A percentile compares a stretch with the other conserved stretches of the same genome.
Evolutionary conservation across 2,329 filamentous ascomycete species (phyloP).

Genomic region (Phialophora tarda): DNA sequence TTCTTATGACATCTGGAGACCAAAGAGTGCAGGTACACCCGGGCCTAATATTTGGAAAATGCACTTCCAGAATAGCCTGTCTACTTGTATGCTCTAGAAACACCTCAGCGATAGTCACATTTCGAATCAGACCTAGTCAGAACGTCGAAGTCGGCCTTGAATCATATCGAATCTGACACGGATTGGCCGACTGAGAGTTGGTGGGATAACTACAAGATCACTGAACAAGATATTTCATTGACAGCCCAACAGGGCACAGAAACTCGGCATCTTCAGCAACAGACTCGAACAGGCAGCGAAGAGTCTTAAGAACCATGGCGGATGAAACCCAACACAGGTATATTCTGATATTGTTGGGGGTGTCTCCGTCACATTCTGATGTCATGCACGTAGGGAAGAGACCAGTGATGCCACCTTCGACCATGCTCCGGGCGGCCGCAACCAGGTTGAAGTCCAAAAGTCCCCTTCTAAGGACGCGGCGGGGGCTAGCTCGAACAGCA

Average conservation of each 20-base stretch:
- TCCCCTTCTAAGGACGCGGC: not conserved
- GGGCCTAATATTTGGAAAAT: not conserved
- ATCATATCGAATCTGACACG: not conserved
- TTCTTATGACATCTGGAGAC: not conserved
- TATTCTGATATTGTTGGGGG: not conserved
- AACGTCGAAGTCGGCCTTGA: not conserved
- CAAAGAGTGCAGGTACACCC: not conserved
- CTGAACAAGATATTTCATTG: not conserved
- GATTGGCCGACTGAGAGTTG: not conserved
- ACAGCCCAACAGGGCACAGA: not conserved
- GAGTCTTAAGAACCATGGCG: not conserved
- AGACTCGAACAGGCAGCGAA: not conserved
- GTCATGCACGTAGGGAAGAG: not conserved
- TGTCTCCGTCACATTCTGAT: not conserved
- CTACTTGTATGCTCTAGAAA: not conserved
- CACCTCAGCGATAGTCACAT: not conserved
- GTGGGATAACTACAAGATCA: not conserved
- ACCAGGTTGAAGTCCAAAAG: constrained; percentile 8
- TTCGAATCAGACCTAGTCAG: not conserved
- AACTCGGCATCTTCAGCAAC: not conserved
- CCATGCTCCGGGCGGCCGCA: constrained; percentile 12
- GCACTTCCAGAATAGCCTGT: not conserved
- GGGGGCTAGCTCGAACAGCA: not conserved
- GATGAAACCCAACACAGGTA: constrained; percentile 9
- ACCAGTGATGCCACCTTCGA: constrained; percentile 10